phyloP scores from a whole-genome alignment of 306 rosid species.

The Ceratonia siliqua region DNA sequence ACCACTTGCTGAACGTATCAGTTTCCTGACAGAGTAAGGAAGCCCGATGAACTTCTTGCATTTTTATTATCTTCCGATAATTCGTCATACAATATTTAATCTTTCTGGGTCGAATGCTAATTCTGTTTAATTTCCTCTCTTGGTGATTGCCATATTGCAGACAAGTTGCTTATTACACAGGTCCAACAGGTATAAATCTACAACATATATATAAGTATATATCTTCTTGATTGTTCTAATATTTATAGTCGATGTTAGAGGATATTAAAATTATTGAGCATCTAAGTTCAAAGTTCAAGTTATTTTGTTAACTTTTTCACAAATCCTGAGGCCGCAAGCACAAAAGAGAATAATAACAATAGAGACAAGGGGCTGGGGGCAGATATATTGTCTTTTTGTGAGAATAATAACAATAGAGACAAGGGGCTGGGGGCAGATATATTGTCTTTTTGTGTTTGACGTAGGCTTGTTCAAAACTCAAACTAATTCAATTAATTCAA shows the following conservation, averaged over 20 bases:
- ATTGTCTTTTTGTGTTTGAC: neutral
- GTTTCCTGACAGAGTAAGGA: conserved; percentile 88
- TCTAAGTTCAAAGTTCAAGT: neutral
- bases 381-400: too few species aligned
- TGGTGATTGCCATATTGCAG: conserved; percentile 41
- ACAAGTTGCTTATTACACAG: conserved; percentile 81
- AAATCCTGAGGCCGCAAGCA: too few species aligned
- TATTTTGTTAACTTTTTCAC: neutral
- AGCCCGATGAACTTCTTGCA: neutral
- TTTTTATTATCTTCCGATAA: neutral
- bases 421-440: too few species aligned
- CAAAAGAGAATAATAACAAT: too few species aligned
- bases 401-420: too few species aligned
- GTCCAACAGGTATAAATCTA: conserved; percentile 72
- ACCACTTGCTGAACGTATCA: conserved; percentile 87
- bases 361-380: too few species aligned
- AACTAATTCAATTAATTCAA: too few species aligned
- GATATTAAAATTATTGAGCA: neutral
- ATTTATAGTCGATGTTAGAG: neutral
- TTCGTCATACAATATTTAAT: neutral
- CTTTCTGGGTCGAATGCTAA: neutral
- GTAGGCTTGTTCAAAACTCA: too few species aligned
- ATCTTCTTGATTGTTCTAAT: too few species aligned
- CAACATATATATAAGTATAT: neutral
- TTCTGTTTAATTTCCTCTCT: neutral